These are phyloP conservation scores for Fusarium sp. DNA, from an alignment of 2,329 filamentous ascomycete genomes.

Conservation along the genomic window DNA sequence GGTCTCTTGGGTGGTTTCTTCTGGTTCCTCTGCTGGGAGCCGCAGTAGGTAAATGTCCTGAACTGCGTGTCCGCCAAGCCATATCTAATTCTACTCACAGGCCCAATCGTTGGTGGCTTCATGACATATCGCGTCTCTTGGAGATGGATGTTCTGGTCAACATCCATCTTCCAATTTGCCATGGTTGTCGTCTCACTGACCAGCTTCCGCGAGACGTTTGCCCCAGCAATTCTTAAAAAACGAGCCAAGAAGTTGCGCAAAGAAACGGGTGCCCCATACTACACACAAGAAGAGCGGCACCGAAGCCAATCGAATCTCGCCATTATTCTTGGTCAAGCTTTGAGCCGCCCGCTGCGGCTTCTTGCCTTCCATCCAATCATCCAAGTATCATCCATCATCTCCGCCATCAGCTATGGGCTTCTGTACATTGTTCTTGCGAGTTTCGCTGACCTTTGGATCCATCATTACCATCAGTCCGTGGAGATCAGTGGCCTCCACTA, in stretches of 20 bases:
- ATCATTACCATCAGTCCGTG: conserved; percentile 65
- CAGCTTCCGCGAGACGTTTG: conserved; percentile 55
- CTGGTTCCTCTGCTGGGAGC: conserved; percentile 55
- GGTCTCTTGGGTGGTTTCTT: conserved; percentile 52
- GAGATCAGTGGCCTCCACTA: conserved; percentile 74
- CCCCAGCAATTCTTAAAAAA: conserved; percentile 49
- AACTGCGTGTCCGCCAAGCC: fast-evolving
- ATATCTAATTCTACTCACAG: conserved; percentile 7
- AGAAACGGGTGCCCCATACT: conserved; percentile 47
- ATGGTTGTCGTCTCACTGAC: conserved; percentile 50
- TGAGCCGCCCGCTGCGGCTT: conserved; percentile 68
- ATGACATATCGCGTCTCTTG: conserved; percentile 52
- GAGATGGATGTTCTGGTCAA: conserved; percentile 61
- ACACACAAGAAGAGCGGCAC: conserved; percentile 53
- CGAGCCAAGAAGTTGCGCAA: conserved; percentile 49
- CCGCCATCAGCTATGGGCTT: conserved; percentile 70
- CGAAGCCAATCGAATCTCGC: conserved; percentile 44
- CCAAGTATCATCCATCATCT: conserved; percentile 65
- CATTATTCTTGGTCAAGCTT: conserved; percentile 47
- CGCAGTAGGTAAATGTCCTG: conserved; percentile 47
- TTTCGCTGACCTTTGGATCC: conserved; percentile 69
- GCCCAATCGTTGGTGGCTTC: conserved; percentile 55
- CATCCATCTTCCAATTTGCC: conserved; percentile 54
- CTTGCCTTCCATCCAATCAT: conserved; percentile 71
- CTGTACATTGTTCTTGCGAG: conserved; percentile 74